Evolutionary conservation across 2,329 filamentous ascomycete genomes (phyloP), one percentile per base, ranked within the genome.

Genomic region (Pseudogymnoascus sp.): DNA sequence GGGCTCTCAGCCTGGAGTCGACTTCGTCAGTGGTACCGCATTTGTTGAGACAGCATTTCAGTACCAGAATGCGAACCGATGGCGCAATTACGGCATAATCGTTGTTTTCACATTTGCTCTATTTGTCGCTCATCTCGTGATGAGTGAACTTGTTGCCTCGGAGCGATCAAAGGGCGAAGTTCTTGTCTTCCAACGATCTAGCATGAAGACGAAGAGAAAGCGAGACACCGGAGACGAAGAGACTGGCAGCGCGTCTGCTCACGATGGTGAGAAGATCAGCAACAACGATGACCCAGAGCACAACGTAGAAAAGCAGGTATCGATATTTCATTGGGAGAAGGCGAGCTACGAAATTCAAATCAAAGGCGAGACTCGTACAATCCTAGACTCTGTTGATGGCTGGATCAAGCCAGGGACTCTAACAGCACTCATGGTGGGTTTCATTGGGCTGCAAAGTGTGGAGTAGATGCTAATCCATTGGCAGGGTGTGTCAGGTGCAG

Each of bases 331-430:
- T 1, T 92, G 88, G 87, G 87, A 88, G 71, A 82, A 90, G 64
- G 81, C 91, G 0, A 69, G 67, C 1, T 91, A 91, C 70, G 88
- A 84, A 0, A 88, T 92, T 64, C 81, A 85, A 67, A 86, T 82
- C 0, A 79, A 81, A 0, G 73, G 75, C 0, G 83, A 83, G 7
- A 78, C 91, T 81, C 84, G 88, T 7, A 78, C 83, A 13, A 85
- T 96, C 64, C 78, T 96, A 7, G 86, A 95, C 66, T 82, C 93
- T 64, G 88, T 96, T 1, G 85, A 92, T 68, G 91, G 91, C 2
- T 96, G 88, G 84, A 86, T 90, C 66, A 88, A 89, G 73, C 87
- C 86, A 14, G 87, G 87, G 64, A 88, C 84, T 60, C 74, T 88
- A 47, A 88, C 86, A 26, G 86, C 86, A 26, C 78, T 88, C 1